Conservation (phyloP, 2,329 filamentous ascomycete genomes). For the Talaromyces albobiverticillius region DNA sequence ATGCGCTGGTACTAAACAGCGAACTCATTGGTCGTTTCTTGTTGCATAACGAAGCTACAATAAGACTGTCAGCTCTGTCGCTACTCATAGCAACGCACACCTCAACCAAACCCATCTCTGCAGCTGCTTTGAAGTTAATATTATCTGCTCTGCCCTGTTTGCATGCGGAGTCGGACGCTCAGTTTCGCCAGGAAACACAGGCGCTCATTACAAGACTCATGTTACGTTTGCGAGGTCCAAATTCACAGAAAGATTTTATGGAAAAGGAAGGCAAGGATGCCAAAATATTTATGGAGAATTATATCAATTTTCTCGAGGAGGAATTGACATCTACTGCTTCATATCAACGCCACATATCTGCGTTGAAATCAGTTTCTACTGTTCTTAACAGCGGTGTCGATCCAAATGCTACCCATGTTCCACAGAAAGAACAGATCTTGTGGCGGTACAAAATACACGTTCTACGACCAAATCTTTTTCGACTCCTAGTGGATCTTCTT, state of each 20-base stretch:
- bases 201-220: conserved; percentile 73
- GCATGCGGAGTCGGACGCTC: conserved; percentile 80
- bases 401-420: conserved; percentile 34
- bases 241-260: conserved; percentile 18
- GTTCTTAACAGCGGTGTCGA: conserved; percentile 70
- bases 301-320: conserved; percentile 65
- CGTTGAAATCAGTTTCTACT: conserved; percentile 67
- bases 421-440: conserved; percentile 45
- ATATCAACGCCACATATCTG: conserved; percentile 84
- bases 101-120: conserved; percentile 69
- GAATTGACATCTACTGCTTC: conserved; percentile 79
- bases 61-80: conserved; percentile 77
- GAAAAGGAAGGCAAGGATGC: conserved; percentile 28
- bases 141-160: conserved; percentile 65
- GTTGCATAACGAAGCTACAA: conserved; percentile 55
- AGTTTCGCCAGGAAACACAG: conserved; percentile 77
- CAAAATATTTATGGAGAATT: conserved; percentile 66
- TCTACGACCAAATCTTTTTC: conserved; percentile 34
- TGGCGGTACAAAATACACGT: conserved; percentile 52
- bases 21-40: conserved; percentile 36
- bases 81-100: conserved; percentile 74
- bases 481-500: conserved; percentile 72
- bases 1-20: conserved; percentile 32
- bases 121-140: conserved; percentile 60
- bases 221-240: conserved; percentile 67